Evolutionary conservation across 2,329 filamentous ascomycete species (phyloP), one percentile per base, ranked within the genome.

Genomic region (Capronia epimyces): DNA sequence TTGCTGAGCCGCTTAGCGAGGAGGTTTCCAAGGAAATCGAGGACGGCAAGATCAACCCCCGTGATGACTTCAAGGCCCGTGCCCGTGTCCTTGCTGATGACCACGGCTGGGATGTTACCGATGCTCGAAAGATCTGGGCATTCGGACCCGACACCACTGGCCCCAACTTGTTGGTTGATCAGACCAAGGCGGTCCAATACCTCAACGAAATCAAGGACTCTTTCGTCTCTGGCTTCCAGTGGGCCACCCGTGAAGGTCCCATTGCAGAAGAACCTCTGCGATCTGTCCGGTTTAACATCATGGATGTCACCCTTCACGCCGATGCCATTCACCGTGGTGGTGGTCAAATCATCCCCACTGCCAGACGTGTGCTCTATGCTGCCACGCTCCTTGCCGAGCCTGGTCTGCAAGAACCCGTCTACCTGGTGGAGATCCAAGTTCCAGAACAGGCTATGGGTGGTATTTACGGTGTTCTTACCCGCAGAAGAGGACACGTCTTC

Each of bases 141-240:
- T 98, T 98, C 78, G 93, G 93, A 76, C 93, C 93, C 67, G 93
- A 98, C 75, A 95, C 89, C 72, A 93, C 80, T 69, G 93, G 93
- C 75, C 86, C 93, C 82, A 98, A 98, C 84, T 79, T 98, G 82
- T 80, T 98, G 66, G 84, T 98, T 70, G 93, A 98, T 78, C 93
- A 97, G 86, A 96, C 91, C 82, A 98, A 97, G 88, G 93, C 93
- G 66, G 93, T 98, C 63, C 93, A 98, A 81, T 98, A 97, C 85
- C 83, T 98, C 70, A 93, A 89, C 80, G 93, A 98, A 87, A 98
- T 98, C 84, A 98, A 98, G 87, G 93, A 98, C 72, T 97, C 91
- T 57, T 86, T 97, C 65, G 90, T 97, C 70, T 97, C 93, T 65
- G 93, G 93, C 84, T 98, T 98, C 89, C 93, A 98, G 78, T 98